phyloP scores from a whole-genome alignment of 2,329 filamentous ascomycete genomes.

The Elsinoe necatrix region DNA sequence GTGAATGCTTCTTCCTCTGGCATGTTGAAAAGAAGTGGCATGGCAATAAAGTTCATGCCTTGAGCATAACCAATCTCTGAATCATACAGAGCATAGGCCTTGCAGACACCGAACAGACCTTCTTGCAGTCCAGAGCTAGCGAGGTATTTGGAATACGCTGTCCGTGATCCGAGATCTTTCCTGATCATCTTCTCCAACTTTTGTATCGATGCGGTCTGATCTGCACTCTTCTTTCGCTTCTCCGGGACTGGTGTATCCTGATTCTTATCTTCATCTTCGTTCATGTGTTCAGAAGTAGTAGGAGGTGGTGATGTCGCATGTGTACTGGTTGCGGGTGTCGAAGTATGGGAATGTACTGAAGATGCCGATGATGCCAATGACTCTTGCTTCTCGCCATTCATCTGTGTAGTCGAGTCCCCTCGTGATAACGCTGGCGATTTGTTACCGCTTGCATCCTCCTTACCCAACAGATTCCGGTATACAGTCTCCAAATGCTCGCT shows the following conservation, averaged over 20 bases:
- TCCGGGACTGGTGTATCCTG: slow-evolving; percentile 37
- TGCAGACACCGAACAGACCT: slow-evolving; percentile 88
- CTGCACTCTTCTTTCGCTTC: slow-evolving; percentile 69
- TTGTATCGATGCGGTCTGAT: slow-evolving; percentile 62
- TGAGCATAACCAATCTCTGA: slow-evolving; percentile 93
- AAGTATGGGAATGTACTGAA: slow-evolving; percentile 71
- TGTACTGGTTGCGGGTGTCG: slow-evolving; percentile 48
- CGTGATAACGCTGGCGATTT: slow-evolving; percentile 19
- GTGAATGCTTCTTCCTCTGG: slow-evolving; percentile 95
- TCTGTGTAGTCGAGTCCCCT: slow-evolving; percentile 29
- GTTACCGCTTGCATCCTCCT: slow-evolving; percentile 72
- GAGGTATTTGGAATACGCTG: slow-evolving; percentile 94
- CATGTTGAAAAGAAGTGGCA: slow-evolving; percentile 97
- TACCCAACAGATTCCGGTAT: slow-evolving; percentile 72
- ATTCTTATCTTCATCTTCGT: slow-evolving; percentile 43
- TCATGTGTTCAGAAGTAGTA: slow-evolving; percentile 43
- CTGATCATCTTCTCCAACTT: slow-evolving; percentile 89
- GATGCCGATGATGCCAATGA: slow-evolving; percentile 70
- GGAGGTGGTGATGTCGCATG: slow-evolving; percentile 30
- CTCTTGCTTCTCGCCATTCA: slow-evolving; percentile 56
- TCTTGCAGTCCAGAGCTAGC: slow-evolving; percentile 87
- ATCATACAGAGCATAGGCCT: slow-evolving; percentile 93
- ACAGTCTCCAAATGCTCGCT: slow-evolving; percentile 78
- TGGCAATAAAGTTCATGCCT: slow-evolving; percentile 97
- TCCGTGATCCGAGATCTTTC: slow-evolving; percentile 81